phyloP scores from a whole-genome alignment of 352 stramenopile genomes.

The Globisporangium paddicum region DNA sequence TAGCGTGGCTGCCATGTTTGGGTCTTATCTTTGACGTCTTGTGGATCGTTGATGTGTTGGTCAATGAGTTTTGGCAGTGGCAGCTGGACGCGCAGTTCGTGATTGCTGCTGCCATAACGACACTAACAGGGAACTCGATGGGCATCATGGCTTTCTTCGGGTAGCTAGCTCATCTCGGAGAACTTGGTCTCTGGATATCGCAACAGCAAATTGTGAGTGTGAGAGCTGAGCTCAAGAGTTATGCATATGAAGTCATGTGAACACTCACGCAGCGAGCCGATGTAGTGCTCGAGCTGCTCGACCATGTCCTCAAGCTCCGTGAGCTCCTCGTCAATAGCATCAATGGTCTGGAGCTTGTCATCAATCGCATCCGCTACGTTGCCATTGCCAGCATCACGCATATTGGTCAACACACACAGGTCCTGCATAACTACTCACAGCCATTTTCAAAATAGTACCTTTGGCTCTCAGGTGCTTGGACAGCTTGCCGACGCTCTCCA shows the following conservation, averaged over 20 bases:
- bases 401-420: background rate
- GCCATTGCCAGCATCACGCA: background rate
- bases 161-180: slow-evolving; percentile 38
- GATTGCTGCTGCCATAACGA: background rate
- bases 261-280: slow-evolving; percentile 54
- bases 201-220: background rate
- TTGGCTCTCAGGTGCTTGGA: slow-evolving; percentile 63
- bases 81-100: background rate
- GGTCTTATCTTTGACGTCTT: too few species aligned
- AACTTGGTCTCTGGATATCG: slow-evolving; percentile 62
- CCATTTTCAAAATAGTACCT: slow-evolving; percentile 41
- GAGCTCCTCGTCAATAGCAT: slow-evolving; percentile 84
- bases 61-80: background rate
- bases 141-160: background rate
- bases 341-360: slow-evolving; percentile 74
- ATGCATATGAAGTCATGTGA: background rate
- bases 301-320: slow-evolving; percentile 85
- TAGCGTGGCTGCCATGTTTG: too few species aligned
- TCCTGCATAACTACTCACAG: background rate
- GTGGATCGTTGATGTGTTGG: background rate
- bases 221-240: background rate
- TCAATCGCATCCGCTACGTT: slow-evolving; percentile 43
- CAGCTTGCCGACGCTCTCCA: slow-evolving; percentile 53
- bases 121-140: background rate
- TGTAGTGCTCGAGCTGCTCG: slow-evolving; percentile 82